phyloP scores from a whole-genome alignment of 768 basidiomycete genomes.

The Cystofilobasidium capitatum region DNA sequence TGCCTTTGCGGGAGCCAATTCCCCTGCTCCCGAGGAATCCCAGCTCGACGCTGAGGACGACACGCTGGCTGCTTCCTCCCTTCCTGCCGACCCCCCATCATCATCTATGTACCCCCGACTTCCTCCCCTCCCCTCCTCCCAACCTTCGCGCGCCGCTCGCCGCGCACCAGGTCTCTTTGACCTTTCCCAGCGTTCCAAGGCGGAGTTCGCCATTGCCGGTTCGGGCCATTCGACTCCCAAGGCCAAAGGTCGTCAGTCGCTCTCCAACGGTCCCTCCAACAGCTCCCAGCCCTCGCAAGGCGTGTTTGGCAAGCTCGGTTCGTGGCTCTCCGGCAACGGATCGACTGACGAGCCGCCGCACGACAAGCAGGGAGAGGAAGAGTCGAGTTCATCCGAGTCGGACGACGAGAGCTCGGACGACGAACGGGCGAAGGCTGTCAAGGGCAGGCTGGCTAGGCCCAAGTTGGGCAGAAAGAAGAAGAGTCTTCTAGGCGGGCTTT shows the following conservation, averaged over 20 bases:
- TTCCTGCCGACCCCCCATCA: neutral
- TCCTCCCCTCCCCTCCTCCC: neutral
- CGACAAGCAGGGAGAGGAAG: neutral
- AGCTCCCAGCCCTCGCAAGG: neutral
- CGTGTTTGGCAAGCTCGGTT: neutral
- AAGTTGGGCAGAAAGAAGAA: neutral
- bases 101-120: neutral
- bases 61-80: neutral
- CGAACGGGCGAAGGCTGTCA: neutral
- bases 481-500: neutral
- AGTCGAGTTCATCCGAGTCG: neutral
- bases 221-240: neutral
- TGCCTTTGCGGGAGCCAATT: too few species aligned
- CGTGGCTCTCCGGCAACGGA: neutral
- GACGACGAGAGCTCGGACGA: neutral
- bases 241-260: neutral
- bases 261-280: neutral
- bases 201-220: neutral
- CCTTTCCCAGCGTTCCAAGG: slow-evolving; percentile 1
- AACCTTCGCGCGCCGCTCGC: neutral
- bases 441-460: neutral
- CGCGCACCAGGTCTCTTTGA: neutral
- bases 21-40: neutral
- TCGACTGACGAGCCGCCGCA: neutral
- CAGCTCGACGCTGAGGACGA: neutral